Base-by-base conservation (phyloP, 352 stramenopile genomes). In the Thraustochytrium aureum region DNA sequence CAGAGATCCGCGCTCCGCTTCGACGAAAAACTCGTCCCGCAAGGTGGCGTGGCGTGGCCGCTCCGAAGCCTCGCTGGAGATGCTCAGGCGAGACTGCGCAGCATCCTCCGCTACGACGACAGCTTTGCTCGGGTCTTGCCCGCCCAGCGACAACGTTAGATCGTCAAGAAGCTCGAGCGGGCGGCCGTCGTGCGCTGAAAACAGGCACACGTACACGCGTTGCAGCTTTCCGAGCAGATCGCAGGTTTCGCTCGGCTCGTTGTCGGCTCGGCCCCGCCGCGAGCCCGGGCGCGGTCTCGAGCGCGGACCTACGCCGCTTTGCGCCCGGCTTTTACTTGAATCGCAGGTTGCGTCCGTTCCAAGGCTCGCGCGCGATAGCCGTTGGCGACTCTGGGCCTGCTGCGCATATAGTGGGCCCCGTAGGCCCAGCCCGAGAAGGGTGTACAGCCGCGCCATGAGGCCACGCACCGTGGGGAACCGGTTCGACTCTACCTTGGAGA, bases 401-500 rank as follows among this genome's bases (percentile, higher is more conserved):
- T n/a, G n/a, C n/a, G n/a, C n/a, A n/a, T n/a, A n/a, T n/a, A n/a
- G n/a, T n/a, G n/a, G n/a, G 43, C 43, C 22, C 10, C 56, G 56
- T n/a, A 64, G 33, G 10, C 10, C 35, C 26, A 39, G 10, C 56
- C 56, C 56, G 56, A 64, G 56, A 10, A 64, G 56, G 26, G n/a
- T 10, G 56, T 32, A 14, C 56, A 64, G 56, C 56, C 56, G 56
- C 10, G 26, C n/a, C 56, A 38, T 17, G 56, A 64, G 10, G 56
- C 26, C 35, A 17, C 14, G 10, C 17, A 38, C 56, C 10, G 56
- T 39, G 14, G 56, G 56, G 47, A 64, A 64, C n/a, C 35, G 26
- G 17, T n/a, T 38, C n/a, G 56, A 39, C 10, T 26, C 10, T n/a
- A 64, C 56, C 56, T 64, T 64, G 56, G 56, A 64, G n/a, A 64